phyloP scores from a whole-genome alignment of 805 yeast genomes.

The Starmerella stigmatis region DNA sequence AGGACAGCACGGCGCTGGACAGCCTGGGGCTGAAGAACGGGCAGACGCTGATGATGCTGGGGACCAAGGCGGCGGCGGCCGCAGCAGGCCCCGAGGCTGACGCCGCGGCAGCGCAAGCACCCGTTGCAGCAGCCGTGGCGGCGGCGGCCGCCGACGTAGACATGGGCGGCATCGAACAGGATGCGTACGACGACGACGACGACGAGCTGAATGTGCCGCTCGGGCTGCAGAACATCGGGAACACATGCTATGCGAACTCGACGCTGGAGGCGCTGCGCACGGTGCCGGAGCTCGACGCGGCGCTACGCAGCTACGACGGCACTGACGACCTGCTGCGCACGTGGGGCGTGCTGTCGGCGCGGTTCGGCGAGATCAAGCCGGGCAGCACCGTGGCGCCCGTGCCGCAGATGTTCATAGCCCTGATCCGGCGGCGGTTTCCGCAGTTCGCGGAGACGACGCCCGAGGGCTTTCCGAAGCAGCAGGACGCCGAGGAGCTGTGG shows the following conservation, averaged over 20 bases:
- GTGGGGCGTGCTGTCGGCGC: conserved; percentile 28
- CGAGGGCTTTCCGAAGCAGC: conserved; percentile 75
- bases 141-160: conserved; percentile 51
- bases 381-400: conserved; percentile 38
- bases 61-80: conserved; percentile 55
- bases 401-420: conserved; percentile 54
- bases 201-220: conserved; percentile 40
- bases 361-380: conserved; percentile 26
- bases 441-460: conserved; percentile 72
- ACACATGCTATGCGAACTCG: conserved; percentile 68
- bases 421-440: conserved; percentile 55
- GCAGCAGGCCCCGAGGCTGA: conserved; percentile 1
- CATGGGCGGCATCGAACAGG: conserved; percentile 34
- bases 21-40: conserved; percentile 49
- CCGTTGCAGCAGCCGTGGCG: conserved; percentile 45
- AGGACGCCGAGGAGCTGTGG: conserved; percentile 95
- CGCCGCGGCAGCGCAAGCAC: conserved; percentile 19
- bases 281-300: conserved; percentile 41
- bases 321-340: conserved; percentile 29
- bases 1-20: conserved; percentile 51
- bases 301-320: conserved; percentile 36
- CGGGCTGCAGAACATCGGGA: conserved; percentile 61
- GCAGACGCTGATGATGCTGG: conserved; percentile 75
- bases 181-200: conserved; percentile 26
- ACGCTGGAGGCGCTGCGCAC: conserved; percentile 48